These are phyloP conservation scores for Kwoniella newhampshirensis DNA, from an alignment of 768 basidiomycete species.

Conservation along the genomic window DNA sequence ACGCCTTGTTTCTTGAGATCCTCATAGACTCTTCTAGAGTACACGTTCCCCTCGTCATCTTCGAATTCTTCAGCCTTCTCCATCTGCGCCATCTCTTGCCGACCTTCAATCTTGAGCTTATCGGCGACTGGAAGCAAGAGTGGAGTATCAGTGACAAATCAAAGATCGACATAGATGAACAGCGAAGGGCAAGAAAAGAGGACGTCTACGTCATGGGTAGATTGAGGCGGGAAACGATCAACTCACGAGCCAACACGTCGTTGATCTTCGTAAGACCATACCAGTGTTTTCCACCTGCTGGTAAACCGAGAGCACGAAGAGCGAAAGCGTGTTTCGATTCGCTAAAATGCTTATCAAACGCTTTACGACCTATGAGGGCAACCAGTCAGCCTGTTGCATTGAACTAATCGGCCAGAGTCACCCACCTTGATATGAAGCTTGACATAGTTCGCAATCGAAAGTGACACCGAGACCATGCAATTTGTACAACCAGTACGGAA, in stretches of 20 bases:
- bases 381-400: no score
- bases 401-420: slow-evolving; percentile 1
- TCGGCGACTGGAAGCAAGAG: slow-evolving; percentile 71
- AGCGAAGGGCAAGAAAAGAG: no score
- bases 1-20: slow-evolving; percentile 94
- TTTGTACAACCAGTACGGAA: slow-evolving; percentile 80
- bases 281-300: slow-evolving; percentile 93
- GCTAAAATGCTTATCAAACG: slow-evolving; percentile 56
- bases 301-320: slow-evolving; percentile 93
- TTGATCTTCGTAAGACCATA: slow-evolving; percentile 97
- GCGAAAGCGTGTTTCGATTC: slow-evolving; percentile 97
- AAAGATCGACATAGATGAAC: background rate
- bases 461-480: slow-evolving; percentile 97
- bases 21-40: slow-evolving; percentile 96
- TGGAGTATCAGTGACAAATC: background rate
- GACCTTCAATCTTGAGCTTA: slow-evolving; percentile 94
- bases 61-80: slow-evolving; percentile 98
- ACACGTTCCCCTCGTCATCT: slow-evolving; percentile 97
- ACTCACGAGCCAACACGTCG: slow-evolving; percentile 88
- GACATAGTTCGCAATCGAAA: slow-evolving; percentile 89
- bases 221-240: background rate
- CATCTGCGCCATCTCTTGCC: slow-evolving; percentile 85
- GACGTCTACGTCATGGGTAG: background rate
- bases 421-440: slow-evolving; percentile 13
- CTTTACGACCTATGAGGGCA: slow-evolving; percentile 28